Percentiles rank a stretch among this genome's conserved stretches.
Conservation (phyloP, 192 early-diverging fungal genomes). For the Radiomyces spectabilis region DNA sequence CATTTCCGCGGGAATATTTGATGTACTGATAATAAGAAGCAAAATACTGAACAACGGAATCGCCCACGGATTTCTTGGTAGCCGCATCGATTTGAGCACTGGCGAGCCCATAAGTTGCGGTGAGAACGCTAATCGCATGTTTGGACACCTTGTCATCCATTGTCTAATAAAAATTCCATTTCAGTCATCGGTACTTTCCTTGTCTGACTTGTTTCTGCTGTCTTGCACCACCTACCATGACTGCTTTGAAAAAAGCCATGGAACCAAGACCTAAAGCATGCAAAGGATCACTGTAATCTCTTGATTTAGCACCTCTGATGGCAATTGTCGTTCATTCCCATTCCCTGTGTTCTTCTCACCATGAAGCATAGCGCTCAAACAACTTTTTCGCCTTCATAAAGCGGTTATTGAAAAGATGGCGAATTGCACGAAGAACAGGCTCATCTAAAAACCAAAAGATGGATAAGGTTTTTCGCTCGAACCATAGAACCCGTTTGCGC, state of each 20-base stretch:
- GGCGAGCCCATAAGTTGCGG: constrained; percentile 12
- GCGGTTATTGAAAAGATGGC: constrained; percentile 12
- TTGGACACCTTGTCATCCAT: constrained; percentile 32
- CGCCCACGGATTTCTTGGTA: constrained; percentile 11
- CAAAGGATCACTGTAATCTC: constrained; percentile 5
- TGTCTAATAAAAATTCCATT: constrained; percentile 17
- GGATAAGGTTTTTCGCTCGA: not conserved
- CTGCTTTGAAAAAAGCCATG: constrained; percentile 19
- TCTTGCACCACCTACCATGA: constrained; percentile 5
- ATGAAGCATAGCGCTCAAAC: constrained; percentile 5
- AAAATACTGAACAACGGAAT: constrained; percentile 30
- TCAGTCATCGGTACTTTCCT: no score
- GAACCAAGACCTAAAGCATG: constrained; percentile 16
- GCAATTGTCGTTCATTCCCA: no score
- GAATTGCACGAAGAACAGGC: not conserved
- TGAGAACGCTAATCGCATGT: constrained; percentile 12
- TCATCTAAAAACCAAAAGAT: not conserved
- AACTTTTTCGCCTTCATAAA: constrained; percentile 15
- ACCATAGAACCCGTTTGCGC: not conserved
- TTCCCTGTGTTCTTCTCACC: not conserved
- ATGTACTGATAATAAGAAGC: constrained; percentile 24
- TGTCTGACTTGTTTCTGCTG: no score
- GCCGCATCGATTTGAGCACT: constrained; percentile 21
- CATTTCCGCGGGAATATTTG: constrained; percentile 4
- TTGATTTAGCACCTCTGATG: no score